Evolutionary conservation across 306 rosid species (phyloP), one percentile per base, ranked within the genome.

Genomic region (Casuarina glauca): DNA sequence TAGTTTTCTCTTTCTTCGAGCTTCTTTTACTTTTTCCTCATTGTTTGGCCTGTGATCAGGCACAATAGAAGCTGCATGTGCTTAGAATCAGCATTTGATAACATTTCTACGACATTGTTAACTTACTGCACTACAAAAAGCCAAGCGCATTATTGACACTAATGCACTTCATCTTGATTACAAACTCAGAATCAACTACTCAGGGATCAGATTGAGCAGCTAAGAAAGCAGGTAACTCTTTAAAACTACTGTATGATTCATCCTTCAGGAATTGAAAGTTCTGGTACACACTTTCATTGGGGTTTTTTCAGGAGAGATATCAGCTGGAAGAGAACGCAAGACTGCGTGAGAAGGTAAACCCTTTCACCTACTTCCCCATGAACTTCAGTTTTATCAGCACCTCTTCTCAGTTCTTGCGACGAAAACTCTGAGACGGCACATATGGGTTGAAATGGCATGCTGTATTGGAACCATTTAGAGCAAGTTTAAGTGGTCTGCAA

Each of bases 221-320:
- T 95, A 64, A 91, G 78, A 80, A 85, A 82, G 85, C 78, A 93
- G 96, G 99, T 95, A 87, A 74, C 7, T 26, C 5, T 36, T 17
- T 61, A 17, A 66, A 17, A 66, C 35, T 42, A 10, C 12, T 17
- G 35, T 41, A 5, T 8, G 64, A 41, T 63, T 16, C 32, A 4
- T 5, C 17, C 13, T 66, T 35, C 50, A 66, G 2, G 35, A 16
- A 42, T 55, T 70, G 54, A 0, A 5, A 32, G 9, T 74, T 55
- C 19, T 4, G 4, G 20, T 48, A 72, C 17, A 16, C 72, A 48
- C 45, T 55, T 70, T 68, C 4, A 61, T 74, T 79, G 51, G 42
- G 2, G 46, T 69, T 73, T 54, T 55, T 82, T 71, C 86, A 93
- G 99, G 96, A 88, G 81, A 87, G 60, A 73, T 38, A 13, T 60